Base-by-base conservation (phyloP, 495 filamentous ascomycete species). In the Penicillium riverlandense region DNA sequence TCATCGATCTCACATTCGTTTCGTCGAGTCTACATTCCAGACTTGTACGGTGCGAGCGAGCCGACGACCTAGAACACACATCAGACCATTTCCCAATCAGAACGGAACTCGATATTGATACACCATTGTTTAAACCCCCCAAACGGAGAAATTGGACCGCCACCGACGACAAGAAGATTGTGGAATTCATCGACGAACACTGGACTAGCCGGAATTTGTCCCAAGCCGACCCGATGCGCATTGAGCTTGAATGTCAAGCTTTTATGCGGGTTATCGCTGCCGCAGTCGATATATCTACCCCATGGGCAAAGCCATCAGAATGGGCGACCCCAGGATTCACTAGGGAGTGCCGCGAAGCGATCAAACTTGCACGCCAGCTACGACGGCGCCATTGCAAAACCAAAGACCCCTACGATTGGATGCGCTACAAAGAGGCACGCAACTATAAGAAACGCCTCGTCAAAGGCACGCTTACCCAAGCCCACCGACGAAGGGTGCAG, bases 11-110 rank as follows among this genome's bases (percentile, higher is more conserved):
- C 13, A 51, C 48, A n/a, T 37, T 51, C 9, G 29, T 47, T 8
- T 39, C 35, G 2, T 6, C 1, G 29, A 47, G 13, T n/a, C 41
- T 44, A 30, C 45, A 2, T 37, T 44, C 1, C n/a, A 10, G 30
- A 38, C n/a, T n/a, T n/a, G n/a, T n/a, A n/a, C n/a, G n/a, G n/a
- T n/a, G 33, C 22, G 29, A 40, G 16, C 8, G 29, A n/a, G 46
- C 41, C 11, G 42, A 49, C 14, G 39, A 49, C 36, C n/a, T 53
- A 1, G 35, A 49, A 16, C 29, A 50, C 37, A 16, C 30, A 10
- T 54, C 47, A n/a, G 42, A 54, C 31, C 43, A 54, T 31, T 47
- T 38, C 29, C 46, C 46, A 13, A 35, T 43, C 27, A 13, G 47
- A 29, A 50, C 47, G 0, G 29, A 40, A 10, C n/a, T 54, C 11